Percentiles rank a stretch among this genome's conserved stretches.
phyloP scores from a whole-genome alignment of 139 green algal genomes.

The Asterochloris erici region DNA sequence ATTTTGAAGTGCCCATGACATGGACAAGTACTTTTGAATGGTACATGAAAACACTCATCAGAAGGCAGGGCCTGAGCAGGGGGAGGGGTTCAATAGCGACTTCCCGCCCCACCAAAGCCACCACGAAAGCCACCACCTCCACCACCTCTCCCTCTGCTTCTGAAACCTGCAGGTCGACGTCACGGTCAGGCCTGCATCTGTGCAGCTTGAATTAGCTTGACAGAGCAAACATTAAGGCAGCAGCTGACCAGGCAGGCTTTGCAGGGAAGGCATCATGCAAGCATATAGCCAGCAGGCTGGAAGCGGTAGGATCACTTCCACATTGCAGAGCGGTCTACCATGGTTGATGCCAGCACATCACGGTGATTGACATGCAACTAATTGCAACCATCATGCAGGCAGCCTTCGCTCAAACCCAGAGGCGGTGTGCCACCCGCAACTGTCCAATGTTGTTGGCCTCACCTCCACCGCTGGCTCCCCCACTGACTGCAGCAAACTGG shows the following conservation, averaged over 20 bases:
- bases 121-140: not conserved
- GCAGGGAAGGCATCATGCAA: too few relatives aligned
- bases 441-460: not conserved
- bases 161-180: conserved; percentile 8
- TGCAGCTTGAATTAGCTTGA: too few relatives aligned
- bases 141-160: conserved; percentile 4
- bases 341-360: not conserved
- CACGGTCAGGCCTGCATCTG: not conserved
- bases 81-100: too few relatives aligned
- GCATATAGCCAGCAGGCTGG: too few relatives aligned
- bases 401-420: not conserved
- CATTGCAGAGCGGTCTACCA: too few relatives aligned
- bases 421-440: not conserved
- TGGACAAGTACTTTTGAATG: too few relatives aligned
- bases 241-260: too few relatives aligned
- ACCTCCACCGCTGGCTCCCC: conserved; percentile 25
- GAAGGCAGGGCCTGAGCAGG: too few relatives aligned
- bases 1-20: too few relatives aligned
- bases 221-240: too few relatives aligned
- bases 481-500: conserved; percentile 34
- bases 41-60: too few relatives aligned
- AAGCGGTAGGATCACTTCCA: too few relatives aligned
- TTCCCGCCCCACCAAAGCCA: conserved; percentile 1
- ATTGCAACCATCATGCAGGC: not conserved
- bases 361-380: not conserved